phyloP scores from a whole-genome alignment of 2,329 filamentous ascomycete genomes.

The Calonectria fujianensis region DNA sequence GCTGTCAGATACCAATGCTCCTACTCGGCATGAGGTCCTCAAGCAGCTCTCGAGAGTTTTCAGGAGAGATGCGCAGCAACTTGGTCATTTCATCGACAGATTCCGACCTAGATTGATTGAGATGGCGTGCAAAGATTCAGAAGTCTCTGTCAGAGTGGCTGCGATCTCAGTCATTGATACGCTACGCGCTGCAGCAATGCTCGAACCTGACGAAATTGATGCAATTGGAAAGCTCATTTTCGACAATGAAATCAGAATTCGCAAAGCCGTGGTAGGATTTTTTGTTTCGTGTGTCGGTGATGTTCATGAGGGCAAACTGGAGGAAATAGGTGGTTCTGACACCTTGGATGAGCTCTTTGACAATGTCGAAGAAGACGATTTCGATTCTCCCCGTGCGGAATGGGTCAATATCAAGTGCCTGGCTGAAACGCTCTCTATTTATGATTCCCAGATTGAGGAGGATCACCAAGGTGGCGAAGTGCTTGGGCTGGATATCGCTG shows the following conservation, averaged over 20 bases:
- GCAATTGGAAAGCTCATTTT: constrained; percentile 91
- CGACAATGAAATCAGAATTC: constrained; percentile 87
- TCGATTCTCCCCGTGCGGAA: constrained; percentile 83
- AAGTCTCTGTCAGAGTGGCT: constrained; percentile 85
- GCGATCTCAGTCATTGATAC: constrained; percentile 89
- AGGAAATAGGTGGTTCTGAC: constrained; percentile 89
- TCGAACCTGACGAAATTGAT: constrained; percentile 95
- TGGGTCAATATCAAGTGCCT: constrained; percentile 97
- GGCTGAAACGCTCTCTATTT: constrained; percentile 87
- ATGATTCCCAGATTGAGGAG: constrained; percentile 82
- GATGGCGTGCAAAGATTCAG: constrained; percentile 91
- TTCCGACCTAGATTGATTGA: constrained; percentile 92
- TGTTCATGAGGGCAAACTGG: constrained; percentile 84
- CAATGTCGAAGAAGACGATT: constrained; percentile 83
- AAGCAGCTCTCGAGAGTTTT: constrained; percentile 89
- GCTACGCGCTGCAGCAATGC: constrained; percentile 87
- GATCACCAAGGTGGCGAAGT: constrained; percentile 68
- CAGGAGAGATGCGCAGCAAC: constrained; percentile 85
- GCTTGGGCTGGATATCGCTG: constrained; percentile 69
- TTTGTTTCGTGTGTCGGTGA: constrained; percentile 93
- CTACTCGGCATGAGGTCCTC: constrained; percentile 89
- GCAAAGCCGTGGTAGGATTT: constrained; percentile 92
- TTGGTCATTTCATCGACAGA: constrained; percentile 94
- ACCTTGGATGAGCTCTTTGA: constrained; percentile 82
- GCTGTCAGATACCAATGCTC: constrained; percentile 85